Percentiles rank a stretch among this genome's conserved stretches.
Conservation (phyloP, 306 rosid genomes). For the Vigna reflexopilosa region DNA sequence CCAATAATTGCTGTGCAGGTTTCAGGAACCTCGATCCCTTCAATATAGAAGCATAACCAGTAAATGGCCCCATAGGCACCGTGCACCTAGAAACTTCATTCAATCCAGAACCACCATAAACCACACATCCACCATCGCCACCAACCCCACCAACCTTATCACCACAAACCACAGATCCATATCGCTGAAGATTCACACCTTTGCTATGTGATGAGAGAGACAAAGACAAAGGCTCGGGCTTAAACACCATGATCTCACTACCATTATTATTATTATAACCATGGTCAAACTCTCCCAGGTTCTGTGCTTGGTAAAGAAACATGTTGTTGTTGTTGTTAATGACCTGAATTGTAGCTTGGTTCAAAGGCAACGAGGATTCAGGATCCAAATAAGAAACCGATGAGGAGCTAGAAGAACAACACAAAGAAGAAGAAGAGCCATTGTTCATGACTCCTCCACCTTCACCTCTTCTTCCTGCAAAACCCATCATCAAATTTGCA, state of each 20-base stretch:
- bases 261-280: slow-evolving; percentile 13
- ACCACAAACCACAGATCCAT: slow-evolving; percentile 52
- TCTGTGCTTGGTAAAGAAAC: slow-evolving; percentile 48
- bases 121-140: slow-evolving; percentile 42
- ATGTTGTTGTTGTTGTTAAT: slow-evolving; percentile 48
- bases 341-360: slow-evolving; percentile 50
- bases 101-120: slow-evolving; percentile 43
- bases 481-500: slow-evolving; percentile 61
- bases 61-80: slow-evolving; percentile 72
- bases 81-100: slow-evolving; percentile 49
- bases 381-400: slow-evolving; percentile 64
- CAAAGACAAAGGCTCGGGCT: slow-evolving; percentile 78
- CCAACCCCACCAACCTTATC: slow-evolving; percentile 29
- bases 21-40: slow-evolving; percentile 84
- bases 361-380: slow-evolving; percentile 48
- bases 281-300: slow-evolving; percentile 52
- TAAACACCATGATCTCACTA: slow-evolving; percentile 51
- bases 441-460: slow-evolving; percentile 5
- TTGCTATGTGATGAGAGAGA: slow-evolving; percentile 65
- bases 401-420: slow-evolving; percentile 45
- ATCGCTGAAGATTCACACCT: slow-evolving; percentile 56
- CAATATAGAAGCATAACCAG: slow-evolving; percentile 76
- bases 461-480: slow-evolving; percentile 11
- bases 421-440: slow-evolving; percentile 42
- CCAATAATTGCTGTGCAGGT: slow-evolving; percentile 75